A percentile compares a stretch with the other conserved stretches of the same genome.
phyloP scores from a whole-genome alignment of 1,284 basidiomycete genomes.

The Xerocomus cyaneibrunnescens region DNA sequence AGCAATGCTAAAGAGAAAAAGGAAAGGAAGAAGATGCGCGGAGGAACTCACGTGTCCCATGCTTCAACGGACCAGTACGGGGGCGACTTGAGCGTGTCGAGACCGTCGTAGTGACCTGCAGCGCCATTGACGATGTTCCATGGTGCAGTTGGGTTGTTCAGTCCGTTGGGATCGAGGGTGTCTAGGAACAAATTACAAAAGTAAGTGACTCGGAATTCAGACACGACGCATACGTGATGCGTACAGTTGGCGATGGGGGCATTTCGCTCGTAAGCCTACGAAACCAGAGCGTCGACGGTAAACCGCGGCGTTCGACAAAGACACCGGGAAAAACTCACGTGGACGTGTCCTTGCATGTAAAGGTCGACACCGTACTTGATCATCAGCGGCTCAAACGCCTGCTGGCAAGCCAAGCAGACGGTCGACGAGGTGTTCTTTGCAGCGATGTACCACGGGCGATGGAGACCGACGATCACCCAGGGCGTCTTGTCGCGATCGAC shows the following conservation, averaged over 20 bases:
- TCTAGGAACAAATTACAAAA: slow-evolving; percentile 4
- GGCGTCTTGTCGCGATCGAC: slow-evolving; percentile 26
- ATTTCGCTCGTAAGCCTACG: slow-evolving; percentile 29
- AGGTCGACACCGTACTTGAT: slow-evolving; percentile 33
- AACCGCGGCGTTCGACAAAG: not conserved
- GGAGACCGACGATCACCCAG: slow-evolving; percentile 31
- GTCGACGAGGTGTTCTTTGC: slow-evolving; percentile 9
- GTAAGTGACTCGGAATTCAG: too few relatives aligned
- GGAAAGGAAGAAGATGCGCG: not conserved
- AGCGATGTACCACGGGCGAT: slow-evolving; percentile 29
- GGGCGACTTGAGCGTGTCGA: slow-evolving; percentile 16
- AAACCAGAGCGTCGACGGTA: not conserved
- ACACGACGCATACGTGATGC: slow-evolving; percentile 1
- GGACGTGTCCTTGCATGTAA: slow-evolving; percentile 33
- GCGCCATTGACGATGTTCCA: slow-evolving; percentile 34
- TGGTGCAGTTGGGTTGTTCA: slow-evolving; percentile 28
- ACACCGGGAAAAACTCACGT: slow-evolving; percentile 8
- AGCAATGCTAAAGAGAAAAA: not conserved
- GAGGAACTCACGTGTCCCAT: slow-evolving; percentile 20
- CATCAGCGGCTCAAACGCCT: slow-evolving; percentile 33
- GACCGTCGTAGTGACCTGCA: slow-evolving; percentile 32
- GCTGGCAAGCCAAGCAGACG: slow-evolving; percentile 23
- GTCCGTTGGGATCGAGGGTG: slow-evolving; percentile 23
- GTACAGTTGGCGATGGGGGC: slow-evolving; percentile 30
- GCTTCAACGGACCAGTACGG: slow-evolving; percentile 12